Evolutionary conservation across 1,139 yeast genomes (phyloP), one percentile per base, ranked within the genome.

Genomic region (Yamadazyma diddensiae): DNA sequence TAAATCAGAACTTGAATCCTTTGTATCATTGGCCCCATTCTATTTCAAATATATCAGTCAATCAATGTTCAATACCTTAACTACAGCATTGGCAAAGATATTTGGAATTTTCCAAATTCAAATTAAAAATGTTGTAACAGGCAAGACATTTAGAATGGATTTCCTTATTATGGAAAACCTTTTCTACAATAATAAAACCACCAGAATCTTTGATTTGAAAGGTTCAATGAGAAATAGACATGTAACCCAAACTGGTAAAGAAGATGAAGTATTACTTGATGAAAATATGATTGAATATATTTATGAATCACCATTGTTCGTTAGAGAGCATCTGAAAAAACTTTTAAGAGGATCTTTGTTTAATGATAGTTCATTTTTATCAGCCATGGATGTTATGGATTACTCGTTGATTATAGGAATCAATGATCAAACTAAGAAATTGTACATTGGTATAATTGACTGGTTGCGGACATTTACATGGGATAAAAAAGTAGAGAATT

Each of bases 361-460:
- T 79, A 94, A 94, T 52, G 99, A 94, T 50, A 92, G 98, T 0
- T 65, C 94, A 21, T 94, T 92, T 55, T 65, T 94, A 34, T 92
- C 95, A 10, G 94, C 94, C 45, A 88, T 92, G 96, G 95, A 94
- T 52, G 97, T 94, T 9, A 94, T 94, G 99, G 99, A 94, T 58
- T 94, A 94, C 52, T 90, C 97, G 1, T 66, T 94, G 45, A 95
- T 94, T 11, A 82, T 94, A 41, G 98, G 97, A 0, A 85, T 94
- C 30, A 77, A 79, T 30, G 79, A 77, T 23, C 73, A 74, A 29
- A 72, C 78, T 32, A 73, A 70, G 41, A 73, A 73, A 39, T 65
- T 90, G 25, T 86, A 90, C 25, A 95, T 90, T 21, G 99, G 99
- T 5, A 92, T 94, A 28, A 92, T 92, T 44, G 97, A 94, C 57